Evolutionary conservation across 2,329 filamentous ascomycete species (phyloP).

Genomic region (Ophiocordyceps unilateralis): DNA sequence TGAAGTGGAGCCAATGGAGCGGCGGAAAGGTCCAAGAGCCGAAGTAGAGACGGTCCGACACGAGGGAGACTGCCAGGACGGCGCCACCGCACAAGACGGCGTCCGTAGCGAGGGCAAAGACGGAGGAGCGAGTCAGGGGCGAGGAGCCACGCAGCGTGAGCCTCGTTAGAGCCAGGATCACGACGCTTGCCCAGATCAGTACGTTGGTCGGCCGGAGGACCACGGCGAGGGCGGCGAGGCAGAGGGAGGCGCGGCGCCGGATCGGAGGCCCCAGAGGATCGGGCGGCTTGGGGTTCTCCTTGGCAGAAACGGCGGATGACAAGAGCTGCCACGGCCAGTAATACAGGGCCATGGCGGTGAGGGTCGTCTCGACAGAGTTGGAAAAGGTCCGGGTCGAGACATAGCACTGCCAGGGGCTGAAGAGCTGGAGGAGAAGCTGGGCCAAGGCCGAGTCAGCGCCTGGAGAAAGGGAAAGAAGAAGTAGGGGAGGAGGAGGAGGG

Average conservation of each 20-base stretch:
- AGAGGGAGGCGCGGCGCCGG: conserved; percentile 39
- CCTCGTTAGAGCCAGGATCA: conserved; percentile 26
- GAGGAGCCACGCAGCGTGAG: conserved; percentile 17
- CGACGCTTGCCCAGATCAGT: conserved; percentile 64
- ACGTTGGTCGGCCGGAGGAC: conserved; percentile 79
- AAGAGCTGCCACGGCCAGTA: conserved; percentile 76
- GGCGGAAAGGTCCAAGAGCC: conserved; percentile 77
- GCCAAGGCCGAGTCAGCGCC: background rate
- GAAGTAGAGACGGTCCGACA: conserved; percentile 67
- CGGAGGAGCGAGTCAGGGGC: conserved; percentile 22
- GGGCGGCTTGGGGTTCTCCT: conserved; percentile 19
- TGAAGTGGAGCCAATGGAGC: conserved; percentile 76
- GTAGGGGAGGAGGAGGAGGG: background rate
- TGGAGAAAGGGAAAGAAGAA: too few species aligned
- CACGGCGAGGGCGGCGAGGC: conserved; percentile 65
- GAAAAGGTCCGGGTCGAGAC: conserved; percentile 86
- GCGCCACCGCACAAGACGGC: conserved; percentile 42
- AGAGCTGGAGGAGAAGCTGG: conserved; percentile 19
- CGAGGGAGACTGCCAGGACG: conserved; percentile 44
- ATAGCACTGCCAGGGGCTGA: conserved; percentile 78
- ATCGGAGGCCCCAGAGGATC: conserved; percentile 10
- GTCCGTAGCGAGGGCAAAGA: conserved; percentile 43
- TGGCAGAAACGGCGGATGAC: conserved; percentile 18
- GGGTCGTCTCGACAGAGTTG: conserved; percentile 79
- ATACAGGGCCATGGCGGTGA: conserved; percentile 64